These are phyloP conservation scores for Cornus kousa DNA, from an alignment of 148 eudicot species.

Conservation along the genomic window DNA sequence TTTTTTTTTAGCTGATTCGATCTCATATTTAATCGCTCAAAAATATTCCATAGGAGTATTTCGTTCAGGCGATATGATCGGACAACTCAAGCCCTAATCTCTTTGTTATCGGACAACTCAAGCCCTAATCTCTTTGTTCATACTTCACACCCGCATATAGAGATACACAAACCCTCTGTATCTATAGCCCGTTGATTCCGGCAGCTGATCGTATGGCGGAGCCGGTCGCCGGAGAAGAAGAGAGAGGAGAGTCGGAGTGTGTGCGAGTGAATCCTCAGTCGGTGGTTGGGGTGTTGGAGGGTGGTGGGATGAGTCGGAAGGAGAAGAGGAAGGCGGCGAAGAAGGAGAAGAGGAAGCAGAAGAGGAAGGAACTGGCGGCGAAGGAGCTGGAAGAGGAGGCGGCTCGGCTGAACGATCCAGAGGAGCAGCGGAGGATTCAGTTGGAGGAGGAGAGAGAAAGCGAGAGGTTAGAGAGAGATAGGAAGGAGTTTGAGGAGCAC, in stretches of 20 bases:
- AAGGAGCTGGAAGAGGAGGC: constrained; percentile 56
- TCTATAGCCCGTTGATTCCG: too few species aligned
- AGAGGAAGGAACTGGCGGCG: constrained; percentile 63
- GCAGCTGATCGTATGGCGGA: neutral
- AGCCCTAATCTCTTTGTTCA: too few species aligned
- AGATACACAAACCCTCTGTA: too few species aligned
- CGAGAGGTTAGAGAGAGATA: constrained; percentile 62
- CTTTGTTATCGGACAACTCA: too few species aligned
- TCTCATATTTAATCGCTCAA: too few species aligned
- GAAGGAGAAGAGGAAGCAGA: constrained; percentile 80
- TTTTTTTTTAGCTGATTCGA: too few species aligned
- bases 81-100: too few species aligned
- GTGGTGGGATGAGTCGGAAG: constrained; percentile 38
- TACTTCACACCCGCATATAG: too few species aligned
- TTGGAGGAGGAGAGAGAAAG: constrained; percentile 55
- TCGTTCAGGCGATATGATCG: too few species aligned
- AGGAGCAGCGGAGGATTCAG: constrained; percentile 44
- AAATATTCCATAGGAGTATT: too few species aligned
- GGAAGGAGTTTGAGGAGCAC: constrained; percentile 64
- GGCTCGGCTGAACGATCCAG: constrained; percentile 62
- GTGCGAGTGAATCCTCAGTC: neutral
- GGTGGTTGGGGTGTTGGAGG: neutral
- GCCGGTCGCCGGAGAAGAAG: neutral
- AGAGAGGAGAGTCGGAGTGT: neutral
- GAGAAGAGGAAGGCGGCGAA: constrained; percentile 77